phyloP scores from a whole-genome alignment of 2,329 filamentous ascomycete species.

The Aureobasidium sp. region DNA sequence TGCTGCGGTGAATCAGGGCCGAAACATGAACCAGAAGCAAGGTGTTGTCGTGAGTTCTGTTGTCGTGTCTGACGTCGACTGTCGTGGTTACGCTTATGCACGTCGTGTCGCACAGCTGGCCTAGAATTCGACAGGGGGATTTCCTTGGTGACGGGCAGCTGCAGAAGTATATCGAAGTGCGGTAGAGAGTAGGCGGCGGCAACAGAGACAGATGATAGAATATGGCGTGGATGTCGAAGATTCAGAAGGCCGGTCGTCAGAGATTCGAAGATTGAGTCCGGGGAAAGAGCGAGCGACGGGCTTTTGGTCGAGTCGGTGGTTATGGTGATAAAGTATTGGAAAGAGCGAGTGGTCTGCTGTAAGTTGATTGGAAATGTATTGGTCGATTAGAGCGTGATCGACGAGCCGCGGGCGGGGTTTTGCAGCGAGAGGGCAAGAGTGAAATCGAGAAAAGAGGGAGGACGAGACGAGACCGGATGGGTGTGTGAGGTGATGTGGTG shows the following conservation, averaged over 20 bases:
- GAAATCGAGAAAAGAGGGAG: neutral
- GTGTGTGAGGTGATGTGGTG: conserved; percentile 10
- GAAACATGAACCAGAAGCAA: conserved; percentile 8
- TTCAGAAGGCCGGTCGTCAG: neutral
- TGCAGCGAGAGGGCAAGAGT: neutral
- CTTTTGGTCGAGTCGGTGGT: neutral
- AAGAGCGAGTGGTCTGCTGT: neutral
- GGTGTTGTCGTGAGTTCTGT: conserved; percentile 2
- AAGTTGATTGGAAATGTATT: neutral
- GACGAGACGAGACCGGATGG: conserved; percentile 3
- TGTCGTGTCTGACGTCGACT: conserved; percentile 7
- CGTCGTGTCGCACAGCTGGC: conserved; percentile 3
- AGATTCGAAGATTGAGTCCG: neutral
- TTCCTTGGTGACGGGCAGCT: neutral
- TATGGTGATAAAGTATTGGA: neutral
- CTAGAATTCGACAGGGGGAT: neutral
- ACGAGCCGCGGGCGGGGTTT: conserved; percentile 7
- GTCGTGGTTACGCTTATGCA: conserved; percentile 10
- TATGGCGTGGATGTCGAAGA: conserved; percentile 1
- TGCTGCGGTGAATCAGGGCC: neutral
- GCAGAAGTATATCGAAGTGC: neutral
- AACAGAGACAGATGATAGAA: neutral
- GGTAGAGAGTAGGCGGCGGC: neutral
- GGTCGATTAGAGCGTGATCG: neutral
- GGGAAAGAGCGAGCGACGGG: conserved; percentile 7